Conservation (phyloP, 306 rosid genomes). For the Acacia acuminata region DNA sequence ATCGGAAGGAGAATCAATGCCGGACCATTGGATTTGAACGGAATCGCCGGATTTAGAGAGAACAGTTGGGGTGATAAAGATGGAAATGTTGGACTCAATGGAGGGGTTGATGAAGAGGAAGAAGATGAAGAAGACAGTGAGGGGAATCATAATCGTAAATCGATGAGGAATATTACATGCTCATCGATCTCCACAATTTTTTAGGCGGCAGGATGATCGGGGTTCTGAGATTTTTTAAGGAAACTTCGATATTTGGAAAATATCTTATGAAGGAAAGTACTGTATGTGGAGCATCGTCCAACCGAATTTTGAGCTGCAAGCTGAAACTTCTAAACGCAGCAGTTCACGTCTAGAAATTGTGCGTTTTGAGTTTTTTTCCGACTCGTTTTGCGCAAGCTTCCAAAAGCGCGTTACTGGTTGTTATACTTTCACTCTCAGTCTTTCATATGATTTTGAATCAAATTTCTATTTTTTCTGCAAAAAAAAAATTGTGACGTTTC, state of each 20-base stretch:
- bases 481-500: too few relatives aligned
- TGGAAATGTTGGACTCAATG: constrained; percentile 42
- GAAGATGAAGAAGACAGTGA: not conserved
- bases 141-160: not conserved
- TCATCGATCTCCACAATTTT: not conserved
- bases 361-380: not conserved
- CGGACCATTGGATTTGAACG: constrained; percentile 65
- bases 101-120: constrained; percentile 9
- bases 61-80: constrained; percentile 45
- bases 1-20: constrained; percentile 61
- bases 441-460: too few relatives aligned
- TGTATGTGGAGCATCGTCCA: too few relatives aligned
- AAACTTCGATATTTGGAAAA: not conserved
- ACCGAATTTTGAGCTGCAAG: not conserved
- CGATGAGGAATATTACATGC: not conserved
- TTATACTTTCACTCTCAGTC: too few relatives aligned
- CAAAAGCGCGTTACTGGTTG: too few relatives aligned
- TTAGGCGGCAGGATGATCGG: not conserved
- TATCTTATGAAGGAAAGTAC: not conserved
- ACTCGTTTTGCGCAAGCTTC: too few relatives aligned
- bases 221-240: not conserved
- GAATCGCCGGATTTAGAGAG: constrained; percentile 63
- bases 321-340: not conserved
- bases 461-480: too few relatives aligned
- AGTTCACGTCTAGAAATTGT: not conserved